These are phyloP conservation scores for Acanthamoeba divionensis DNA, from an alignment of 208 protist species.

Conservation along the genomic window DNA sequence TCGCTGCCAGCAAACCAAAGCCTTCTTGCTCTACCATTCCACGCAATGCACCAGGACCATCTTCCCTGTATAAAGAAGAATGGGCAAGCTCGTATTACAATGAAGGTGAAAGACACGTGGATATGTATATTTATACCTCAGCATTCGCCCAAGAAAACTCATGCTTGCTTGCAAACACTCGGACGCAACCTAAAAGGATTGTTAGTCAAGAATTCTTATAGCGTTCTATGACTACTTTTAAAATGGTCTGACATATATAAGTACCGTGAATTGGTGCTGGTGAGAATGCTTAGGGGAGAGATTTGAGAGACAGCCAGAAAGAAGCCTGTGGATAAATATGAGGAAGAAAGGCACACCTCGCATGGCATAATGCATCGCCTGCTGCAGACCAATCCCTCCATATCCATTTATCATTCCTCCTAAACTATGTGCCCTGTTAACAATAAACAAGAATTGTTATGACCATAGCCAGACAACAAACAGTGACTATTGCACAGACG, in stretches of 20 bases:
- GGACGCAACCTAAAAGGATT: neutral
- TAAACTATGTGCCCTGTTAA: too few species aligned
- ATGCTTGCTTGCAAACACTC: conserved; percentile 3
- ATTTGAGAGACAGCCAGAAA: too few species aligned
- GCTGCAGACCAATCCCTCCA: conserved; percentile 17
- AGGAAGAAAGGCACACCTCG: conserved; percentile 5
- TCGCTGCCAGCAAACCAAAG: neutral
- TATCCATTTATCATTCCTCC: too few species aligned
- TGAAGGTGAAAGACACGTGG: neutral
- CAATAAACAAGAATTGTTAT: too few species aligned
- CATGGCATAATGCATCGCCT: neutral
- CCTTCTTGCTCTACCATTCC: neutral
- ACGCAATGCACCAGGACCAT: neutral
- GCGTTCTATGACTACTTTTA: too few species aligned
- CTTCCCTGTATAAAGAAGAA: neutral
- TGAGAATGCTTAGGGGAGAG: too few species aligned
- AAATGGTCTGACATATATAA: too few species aligned
- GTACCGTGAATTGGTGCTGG: too few species aligned
- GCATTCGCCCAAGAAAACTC: neutral
- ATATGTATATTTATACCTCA: neutral
- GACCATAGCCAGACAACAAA: too few species aligned
- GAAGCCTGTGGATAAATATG: conserved; percentile 12
- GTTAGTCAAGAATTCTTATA: too few species aligned
- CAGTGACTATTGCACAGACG: too few species aligned
- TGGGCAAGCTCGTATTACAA: neutral